Percentiles rank a stretch among this genome's conserved stretches.
phyloP scores from a whole-genome alignment of 225 moss, liverwort and hornwort genomes.

The Ulota crispa region DNA sequence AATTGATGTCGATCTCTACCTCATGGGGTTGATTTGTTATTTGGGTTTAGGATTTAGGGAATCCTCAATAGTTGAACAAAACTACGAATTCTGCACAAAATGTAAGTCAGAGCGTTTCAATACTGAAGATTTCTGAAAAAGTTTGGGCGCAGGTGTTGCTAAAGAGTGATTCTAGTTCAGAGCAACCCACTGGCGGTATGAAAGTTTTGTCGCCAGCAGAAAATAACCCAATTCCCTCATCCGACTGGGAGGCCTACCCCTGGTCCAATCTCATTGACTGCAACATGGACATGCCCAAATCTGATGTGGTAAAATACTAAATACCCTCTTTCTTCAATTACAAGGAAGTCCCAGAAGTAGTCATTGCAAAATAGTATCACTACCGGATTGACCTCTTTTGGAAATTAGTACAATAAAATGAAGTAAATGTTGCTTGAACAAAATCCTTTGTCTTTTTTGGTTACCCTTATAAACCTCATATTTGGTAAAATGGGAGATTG shows the following conservation, averaged over 20 bases:
- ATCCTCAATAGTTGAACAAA: background rate
- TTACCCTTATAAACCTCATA: too few relatives aligned
- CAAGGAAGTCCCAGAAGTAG: too few relatives aligned
- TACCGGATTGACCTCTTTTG: too few relatives aligned
- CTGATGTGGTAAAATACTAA: constrained; percentile 17
- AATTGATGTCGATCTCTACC: background rate
- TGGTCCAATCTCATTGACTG: constrained; percentile 30
- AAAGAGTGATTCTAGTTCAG: background rate
- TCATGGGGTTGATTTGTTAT: background rate
- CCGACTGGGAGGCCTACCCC: constrained; percentile 20
- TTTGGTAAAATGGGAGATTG: too few relatives aligned
- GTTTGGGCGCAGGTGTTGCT: constrained; percentile 17
- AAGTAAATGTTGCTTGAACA: too few relatives aligned
- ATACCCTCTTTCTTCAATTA: background rate
- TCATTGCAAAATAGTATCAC: too few relatives aligned
- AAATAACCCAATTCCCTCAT: background rate
- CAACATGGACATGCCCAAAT: background rate
- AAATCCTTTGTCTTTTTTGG: too few relatives aligned
- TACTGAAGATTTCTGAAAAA: background rate
- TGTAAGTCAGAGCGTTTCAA: background rate
- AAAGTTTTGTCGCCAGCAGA: background rate
- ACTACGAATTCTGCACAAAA: background rate
- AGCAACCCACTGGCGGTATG: background rate
- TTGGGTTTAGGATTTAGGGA: background rate
- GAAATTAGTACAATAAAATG: too few relatives aligned